phyloP scores from a whole-genome alignment of 148 eudicot species.

The Amaranthus cruentus region DNA sequence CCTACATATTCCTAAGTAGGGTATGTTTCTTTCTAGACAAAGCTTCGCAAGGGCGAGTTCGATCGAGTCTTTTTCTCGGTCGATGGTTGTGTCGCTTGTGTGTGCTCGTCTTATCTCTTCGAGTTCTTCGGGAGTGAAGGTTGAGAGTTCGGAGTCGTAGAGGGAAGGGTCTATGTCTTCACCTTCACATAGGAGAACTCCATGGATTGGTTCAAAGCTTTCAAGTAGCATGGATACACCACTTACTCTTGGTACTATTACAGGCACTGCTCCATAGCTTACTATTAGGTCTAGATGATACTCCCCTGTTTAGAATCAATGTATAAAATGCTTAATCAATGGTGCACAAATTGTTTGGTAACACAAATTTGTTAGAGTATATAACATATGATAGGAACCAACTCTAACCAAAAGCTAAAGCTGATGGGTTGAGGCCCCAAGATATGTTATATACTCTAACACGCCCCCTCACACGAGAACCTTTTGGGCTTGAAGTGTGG shows the following conservation, averaged over 20 bases:
- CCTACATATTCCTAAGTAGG: constrained; percentile 48
- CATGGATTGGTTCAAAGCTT: constrained; percentile 47
- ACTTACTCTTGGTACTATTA: constrained; percentile 42
- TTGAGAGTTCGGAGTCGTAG: constrained; percentile 36
- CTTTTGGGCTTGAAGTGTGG: too few relatives aligned
- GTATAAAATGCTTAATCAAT: not conserved
- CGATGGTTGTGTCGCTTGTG: constrained; percentile 41
- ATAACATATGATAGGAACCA: too few relatives aligned
- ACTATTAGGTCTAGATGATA: constrained; percentile 52
- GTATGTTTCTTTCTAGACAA: constrained; percentile 48
- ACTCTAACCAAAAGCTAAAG: too few relatives aligned
- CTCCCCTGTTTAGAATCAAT: constrained; percentile 30
- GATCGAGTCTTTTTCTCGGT: constrained; percentile 44
- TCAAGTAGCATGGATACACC: constrained; percentile 37
- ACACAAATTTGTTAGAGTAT: too few relatives aligned
- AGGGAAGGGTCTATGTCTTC: constrained; percentile 51
- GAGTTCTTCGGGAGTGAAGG: constrained; percentile 36
- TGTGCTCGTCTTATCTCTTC: constrained; percentile 37
- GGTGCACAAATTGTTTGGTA: too few relatives aligned
- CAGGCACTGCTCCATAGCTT: constrained; percentile 48
- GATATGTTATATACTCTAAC: too few relatives aligned
- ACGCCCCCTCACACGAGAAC: too few relatives aligned
- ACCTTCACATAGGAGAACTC: constrained; percentile 48
- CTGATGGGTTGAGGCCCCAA: too few relatives aligned
- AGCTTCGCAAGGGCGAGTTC: constrained; percentile 43